These are phyloP conservation scores for Hanseniaspora vineae DNA, from an alignment of 805 yeast species.

Conservation along the genomic window DNA sequence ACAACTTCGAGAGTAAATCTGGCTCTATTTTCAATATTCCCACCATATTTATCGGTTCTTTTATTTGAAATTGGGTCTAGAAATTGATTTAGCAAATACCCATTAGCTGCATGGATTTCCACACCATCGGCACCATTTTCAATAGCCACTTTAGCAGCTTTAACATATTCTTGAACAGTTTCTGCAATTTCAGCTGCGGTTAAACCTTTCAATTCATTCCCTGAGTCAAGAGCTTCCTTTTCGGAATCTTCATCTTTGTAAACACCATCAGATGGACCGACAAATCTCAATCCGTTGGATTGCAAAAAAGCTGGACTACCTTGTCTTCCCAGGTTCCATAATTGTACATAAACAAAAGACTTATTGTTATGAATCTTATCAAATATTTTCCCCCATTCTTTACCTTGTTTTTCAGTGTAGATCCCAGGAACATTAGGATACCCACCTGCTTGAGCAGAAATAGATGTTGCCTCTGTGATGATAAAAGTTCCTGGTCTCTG, in stretches of 20 bases:
- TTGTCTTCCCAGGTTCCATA: constrained; percentile 38
- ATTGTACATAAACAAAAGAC: constrained; percentile 32
- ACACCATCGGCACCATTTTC: constrained; percentile 40
- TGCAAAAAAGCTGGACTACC: constrained; percentile 26
- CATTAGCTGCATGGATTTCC: constrained; percentile 57
- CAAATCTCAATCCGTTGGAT: constrained; percentile 24
- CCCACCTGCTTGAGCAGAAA: constrained; percentile 30
- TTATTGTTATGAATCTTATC: constrained; percentile 38
- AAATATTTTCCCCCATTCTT: constrained; percentile 37
- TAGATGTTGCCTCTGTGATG: constrained; percentile 47
- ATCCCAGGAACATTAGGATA: constrained; percentile 37
- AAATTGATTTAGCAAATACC: constrained; percentile 47
- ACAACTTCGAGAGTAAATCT: constrained; percentile 34
- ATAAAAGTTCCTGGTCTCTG: constrained; percentile 42
- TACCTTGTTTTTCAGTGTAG: constrained; percentile 32
- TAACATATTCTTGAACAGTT: constrained; percentile 28
- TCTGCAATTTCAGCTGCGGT: constrained; percentile 26
- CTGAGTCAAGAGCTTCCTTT: constrained; percentile 22
- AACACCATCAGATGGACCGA: constrained; percentile 30
- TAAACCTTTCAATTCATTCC: constrained; percentile 6
- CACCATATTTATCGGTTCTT: constrained; percentile 43
- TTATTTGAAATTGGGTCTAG: constrained; percentile 34
- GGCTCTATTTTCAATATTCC: constrained; percentile 36
- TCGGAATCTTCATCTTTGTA: constrained; percentile 28
- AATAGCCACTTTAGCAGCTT: constrained; percentile 30